A percentile compares a stretch with the other conserved stretches of the same genome.
Evolutionary conservation across 768 basidiomycete genomes (phyloP).

Genomic region (Pisolithus marmoratus): DNA sequence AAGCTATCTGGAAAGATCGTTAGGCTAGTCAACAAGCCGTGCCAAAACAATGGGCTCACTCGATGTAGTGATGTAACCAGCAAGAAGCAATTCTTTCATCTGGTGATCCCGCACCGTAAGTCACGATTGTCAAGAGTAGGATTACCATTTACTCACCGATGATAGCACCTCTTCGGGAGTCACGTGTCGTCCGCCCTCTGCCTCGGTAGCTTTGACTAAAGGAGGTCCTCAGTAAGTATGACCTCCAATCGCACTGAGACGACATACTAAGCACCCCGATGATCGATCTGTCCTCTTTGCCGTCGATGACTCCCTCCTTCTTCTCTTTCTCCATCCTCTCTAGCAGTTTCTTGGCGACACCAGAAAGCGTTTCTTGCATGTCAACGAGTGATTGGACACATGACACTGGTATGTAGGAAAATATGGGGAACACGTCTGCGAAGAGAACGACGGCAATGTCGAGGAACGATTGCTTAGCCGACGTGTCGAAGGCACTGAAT

Average conservation of each 20-base stretch:
- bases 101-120: not conserved
- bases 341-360: no score
- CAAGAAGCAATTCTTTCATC: constrained; percentile 9
- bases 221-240: not conserved
- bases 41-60: not conserved
- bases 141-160: not conserved
- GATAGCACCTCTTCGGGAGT: constrained; percentile 15
- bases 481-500: no score
- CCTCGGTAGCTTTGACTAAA: constrained; percentile 33
- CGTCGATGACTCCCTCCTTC: no score
- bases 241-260: not conserved
- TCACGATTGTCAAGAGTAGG: no score
- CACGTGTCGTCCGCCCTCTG: constrained; percentile 19
- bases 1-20: constrained; percentile 14
- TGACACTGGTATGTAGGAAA: no score
- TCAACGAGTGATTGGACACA: no score
- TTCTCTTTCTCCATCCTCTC: no score
- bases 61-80: constrained; percentile 18
- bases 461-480: not conserved
- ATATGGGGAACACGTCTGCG: no score
- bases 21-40: not conserved
- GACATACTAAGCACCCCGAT: not conserved
- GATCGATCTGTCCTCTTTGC: no score
- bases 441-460: not conserved
- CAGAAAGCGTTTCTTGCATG: not conserved